Evolutionary conservation across 2,329 filamentous ascomycete genomes (phyloP), one percentile per base, ranked within the genome.

Genomic region (Paradendryphiella salina): DNA sequence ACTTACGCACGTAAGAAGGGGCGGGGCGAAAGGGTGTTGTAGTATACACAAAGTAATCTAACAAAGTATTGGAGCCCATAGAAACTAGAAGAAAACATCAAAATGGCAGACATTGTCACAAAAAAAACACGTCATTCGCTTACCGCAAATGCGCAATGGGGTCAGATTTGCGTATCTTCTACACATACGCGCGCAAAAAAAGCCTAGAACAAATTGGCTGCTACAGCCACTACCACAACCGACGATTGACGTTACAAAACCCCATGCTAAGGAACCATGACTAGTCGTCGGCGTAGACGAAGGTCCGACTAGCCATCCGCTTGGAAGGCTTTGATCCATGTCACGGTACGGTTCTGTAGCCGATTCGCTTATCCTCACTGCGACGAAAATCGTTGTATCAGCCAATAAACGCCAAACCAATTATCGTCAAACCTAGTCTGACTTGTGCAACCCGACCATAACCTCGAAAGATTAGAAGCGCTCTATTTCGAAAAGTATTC

Each of bases 361-460:
- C 40, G 46, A 50, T 50, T 50, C 21, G 47, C 40, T 23, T 34
- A 7, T 29, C 23, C 23, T 6, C 32, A 17, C 3, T 23, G 23
- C 37, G 29, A 28, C 41, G 17, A 15, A 36, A 18, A 26, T 26
- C 36, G n/a, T 14, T 14, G 17, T 37, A 29, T 41, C 31, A 21
- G 21, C 48, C 48, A 47, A n/a, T 32, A 26, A 51, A 47, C 48
- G 33, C 48, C 43, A 39, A 37, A 9, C 20, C 29, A 40, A 33
- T 13, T 41, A 49, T 38, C 34, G 28, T 23, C 45, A 39, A 20
- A 36, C 26, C 4, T 15, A 26, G 17, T 26, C 23, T 37, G 48
- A 33, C 43, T 36, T 26, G 43, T 31, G 23, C 20, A 48, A 42
- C 31, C 32, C 18, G 33, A 29, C 4, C 41, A 52, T 31, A 42